These are phyloP conservation scores for Blastobotrys muscicola DNA, from an alignment of 805 yeast species.

Conservation along the genomic window DNA sequence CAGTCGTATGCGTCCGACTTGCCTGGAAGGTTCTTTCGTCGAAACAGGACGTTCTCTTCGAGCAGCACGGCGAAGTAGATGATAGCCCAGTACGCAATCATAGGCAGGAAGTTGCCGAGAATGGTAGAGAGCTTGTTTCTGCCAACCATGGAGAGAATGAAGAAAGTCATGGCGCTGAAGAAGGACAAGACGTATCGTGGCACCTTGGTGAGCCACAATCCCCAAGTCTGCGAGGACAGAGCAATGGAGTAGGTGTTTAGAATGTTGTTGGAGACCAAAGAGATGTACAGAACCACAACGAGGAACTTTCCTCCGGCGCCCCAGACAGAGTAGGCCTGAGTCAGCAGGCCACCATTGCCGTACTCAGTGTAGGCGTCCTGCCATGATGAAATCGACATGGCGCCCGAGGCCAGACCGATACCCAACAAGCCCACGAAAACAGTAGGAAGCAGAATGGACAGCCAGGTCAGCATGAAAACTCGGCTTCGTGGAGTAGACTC, in stretches of 20 bases:
- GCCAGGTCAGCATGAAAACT: conserved; percentile 52
- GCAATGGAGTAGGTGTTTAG: conserved; percentile 77
- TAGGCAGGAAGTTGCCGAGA: conserved; percentile 73
- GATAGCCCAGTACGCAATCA: conserved; percentile 88
- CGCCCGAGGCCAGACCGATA: conserved; percentile 56
- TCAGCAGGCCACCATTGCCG: conserved; percentile 72
- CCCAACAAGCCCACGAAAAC: conserved; percentile 70
- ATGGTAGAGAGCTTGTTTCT: conserved; percentile 62
- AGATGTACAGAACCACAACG: conserved; percentile 56
- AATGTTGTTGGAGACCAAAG: conserved; percentile 73
- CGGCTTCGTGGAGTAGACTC: conserved; percentile 50
- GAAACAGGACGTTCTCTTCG: conserved; percentile 65
- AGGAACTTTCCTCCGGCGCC: conserved; percentile 69
- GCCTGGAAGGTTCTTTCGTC: conserved; percentile 38
- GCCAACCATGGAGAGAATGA: conserved; percentile 69
- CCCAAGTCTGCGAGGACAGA: conserved; percentile 55
- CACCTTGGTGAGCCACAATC: conserved; percentile 40
- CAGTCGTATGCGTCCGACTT: conserved; percentile 52
- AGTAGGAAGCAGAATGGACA: conserved; percentile 63
- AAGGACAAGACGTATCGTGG: conserved; percentile 78
- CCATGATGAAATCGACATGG: conserved; percentile 51
- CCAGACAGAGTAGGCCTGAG: conserved; percentile 61
- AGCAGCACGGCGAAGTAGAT: conserved; percentile 64
- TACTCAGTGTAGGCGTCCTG: conserved; percentile 39
- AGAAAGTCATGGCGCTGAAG: conserved; percentile 49